Conservation (phyloP, 2,329 filamentous ascomycete species). For the Sporothrix variecibatus region DNA sequence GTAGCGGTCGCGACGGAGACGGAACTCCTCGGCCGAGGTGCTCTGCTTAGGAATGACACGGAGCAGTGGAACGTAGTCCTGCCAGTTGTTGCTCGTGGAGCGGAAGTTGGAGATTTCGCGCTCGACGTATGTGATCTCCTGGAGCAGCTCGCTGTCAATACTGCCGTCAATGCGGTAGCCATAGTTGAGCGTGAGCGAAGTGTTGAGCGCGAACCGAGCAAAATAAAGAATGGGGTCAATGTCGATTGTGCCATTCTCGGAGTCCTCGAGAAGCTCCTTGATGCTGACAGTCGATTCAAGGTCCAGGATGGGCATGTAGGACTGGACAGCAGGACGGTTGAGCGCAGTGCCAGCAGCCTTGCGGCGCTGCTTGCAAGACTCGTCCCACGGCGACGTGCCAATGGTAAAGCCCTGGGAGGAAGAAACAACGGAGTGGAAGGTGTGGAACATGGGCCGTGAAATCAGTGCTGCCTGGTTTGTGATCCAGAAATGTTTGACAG, state of each 20-base stretch:
- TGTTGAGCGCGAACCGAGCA: constrained; percentile 69
- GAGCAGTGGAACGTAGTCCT: constrained; percentile 63
- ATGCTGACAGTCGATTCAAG: constrained; percentile 73
- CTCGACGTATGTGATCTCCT: constrained; percentile 75
- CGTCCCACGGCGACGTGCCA: constrained; percentile 81
- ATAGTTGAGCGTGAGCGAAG: constrained; percentile 75
- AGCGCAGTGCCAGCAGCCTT: constrained; percentile 78
- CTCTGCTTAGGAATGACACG: constrained; percentile 61
- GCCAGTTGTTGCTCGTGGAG: constrained; percentile 77
- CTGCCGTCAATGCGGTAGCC: constrained; percentile 70
- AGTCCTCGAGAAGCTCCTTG: constrained; percentile 68
- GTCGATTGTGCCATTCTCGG: constrained; percentile 60
- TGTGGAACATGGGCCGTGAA: constrained; percentile 76
- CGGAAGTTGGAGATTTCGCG: constrained; percentile 74
- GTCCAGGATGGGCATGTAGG: constrained; percentile 81
- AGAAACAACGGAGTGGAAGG: constrained; percentile 78
- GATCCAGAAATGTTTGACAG: constrained; percentile 74
- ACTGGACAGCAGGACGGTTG: constrained; percentile 68
- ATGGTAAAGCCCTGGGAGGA: constrained; percentile 79
- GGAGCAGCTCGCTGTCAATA: constrained; percentile 63
- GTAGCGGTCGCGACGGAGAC: constrained; percentile 53
- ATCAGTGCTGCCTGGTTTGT: constrained; percentile 76
- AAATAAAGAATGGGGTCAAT: constrained; percentile 74
- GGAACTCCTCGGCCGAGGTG: constrained; percentile 63
- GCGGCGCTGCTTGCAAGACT: constrained; percentile 73